These are phyloP conservation scores for Linum lewisii DNA, from an alignment of 345 rosid species.

Conservation along the genomic window DNA sequence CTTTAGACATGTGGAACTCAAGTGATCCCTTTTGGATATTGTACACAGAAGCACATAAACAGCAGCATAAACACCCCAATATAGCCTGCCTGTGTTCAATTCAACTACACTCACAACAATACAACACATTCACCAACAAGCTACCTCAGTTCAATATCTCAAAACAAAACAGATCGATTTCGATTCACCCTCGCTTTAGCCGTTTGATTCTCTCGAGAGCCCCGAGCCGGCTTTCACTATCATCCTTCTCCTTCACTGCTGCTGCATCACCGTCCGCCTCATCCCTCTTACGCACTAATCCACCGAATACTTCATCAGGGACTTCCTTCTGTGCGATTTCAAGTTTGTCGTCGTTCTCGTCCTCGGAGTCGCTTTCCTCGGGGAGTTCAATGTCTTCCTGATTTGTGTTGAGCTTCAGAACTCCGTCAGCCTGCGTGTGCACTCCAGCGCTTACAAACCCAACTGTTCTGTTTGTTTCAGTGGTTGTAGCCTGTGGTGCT, in stretches of 20 bases:
- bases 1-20: too few species aligned
- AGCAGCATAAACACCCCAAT: too few species aligned
- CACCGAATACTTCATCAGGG: slow-evolving; percentile 77
- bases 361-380: slow-evolving; percentile 69
- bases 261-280: slow-evolving; percentile 19
- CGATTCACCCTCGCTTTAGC: slow-evolving; percentile 33
- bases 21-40: too few species aligned
- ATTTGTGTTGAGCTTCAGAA: slow-evolving; percentile 31
- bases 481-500: slow-evolving; percentile 27
- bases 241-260: slow-evolving; percentile 25
- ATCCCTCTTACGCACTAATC: slow-evolving; percentile 62
- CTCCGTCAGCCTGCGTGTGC: slow-evolving; percentile 49
- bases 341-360: slow-evolving; percentile 37
- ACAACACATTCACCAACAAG: too few species aligned
- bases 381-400: slow-evolving; percentile 84
- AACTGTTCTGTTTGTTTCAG: slow-evolving; percentile 37
- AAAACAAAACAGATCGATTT: not conserved
- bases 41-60: too few species aligned
- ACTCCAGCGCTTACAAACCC: slow-evolving; percentile 94
- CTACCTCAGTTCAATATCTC: too few species aligned
- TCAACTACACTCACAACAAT: too few species aligned
- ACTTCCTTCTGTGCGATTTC: slow-evolving; percentile 76
- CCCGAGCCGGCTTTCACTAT: slow-evolving; percentile 42
- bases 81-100: too few species aligned
- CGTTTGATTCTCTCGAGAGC: slow-evolving; percentile 83